A percentile compares a stretch with the other conserved stretches of the same genome.
Conservation (phyloP, 768 basidiomycete species). For the Lactarius tabidus region DNA sequence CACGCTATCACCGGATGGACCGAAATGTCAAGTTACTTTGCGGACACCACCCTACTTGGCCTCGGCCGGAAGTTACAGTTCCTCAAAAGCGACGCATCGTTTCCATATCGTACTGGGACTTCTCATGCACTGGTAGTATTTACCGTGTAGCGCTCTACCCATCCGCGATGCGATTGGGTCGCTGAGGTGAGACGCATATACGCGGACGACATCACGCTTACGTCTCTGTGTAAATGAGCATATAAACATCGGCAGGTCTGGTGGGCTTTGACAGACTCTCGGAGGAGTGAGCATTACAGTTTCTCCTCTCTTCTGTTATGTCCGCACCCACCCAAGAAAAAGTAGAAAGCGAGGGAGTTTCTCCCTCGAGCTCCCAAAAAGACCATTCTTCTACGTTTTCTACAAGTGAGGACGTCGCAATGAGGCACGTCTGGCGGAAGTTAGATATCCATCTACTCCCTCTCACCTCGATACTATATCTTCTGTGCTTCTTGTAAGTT, state of each 20-base stretch:
- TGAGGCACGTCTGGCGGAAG: slow-evolving; percentile 15
- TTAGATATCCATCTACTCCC: slow-evolving; percentile 21
- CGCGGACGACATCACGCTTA: not conserved
- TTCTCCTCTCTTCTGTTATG: not conserved
- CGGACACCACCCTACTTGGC: no score
- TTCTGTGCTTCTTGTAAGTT: slow-evolving; percentile 25
- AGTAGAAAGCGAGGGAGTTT: not conserved
- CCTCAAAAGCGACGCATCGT: not conserved
- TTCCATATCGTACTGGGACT: not conserved
- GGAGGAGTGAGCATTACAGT: not conserved
- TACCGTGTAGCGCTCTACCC: not conserved
- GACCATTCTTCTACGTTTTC: not conserved
- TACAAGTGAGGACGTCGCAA: not conserved
- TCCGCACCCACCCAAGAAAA: not conserved
- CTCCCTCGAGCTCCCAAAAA: not conserved
- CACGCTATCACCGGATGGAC: no score
- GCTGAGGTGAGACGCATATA: not conserved
- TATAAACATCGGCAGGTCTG: not conserved
- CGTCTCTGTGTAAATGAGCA: not conserved
- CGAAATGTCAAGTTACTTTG: no score
- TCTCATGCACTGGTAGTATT: not conserved
- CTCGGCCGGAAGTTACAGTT: not conserved
- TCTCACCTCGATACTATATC: slow-evolving; percentile 19
- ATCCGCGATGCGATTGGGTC: not conserved
- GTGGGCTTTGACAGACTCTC: not conserved